Conservation (phyloP, 441 rosid species). For the Jatropha podagrica region DNA sequence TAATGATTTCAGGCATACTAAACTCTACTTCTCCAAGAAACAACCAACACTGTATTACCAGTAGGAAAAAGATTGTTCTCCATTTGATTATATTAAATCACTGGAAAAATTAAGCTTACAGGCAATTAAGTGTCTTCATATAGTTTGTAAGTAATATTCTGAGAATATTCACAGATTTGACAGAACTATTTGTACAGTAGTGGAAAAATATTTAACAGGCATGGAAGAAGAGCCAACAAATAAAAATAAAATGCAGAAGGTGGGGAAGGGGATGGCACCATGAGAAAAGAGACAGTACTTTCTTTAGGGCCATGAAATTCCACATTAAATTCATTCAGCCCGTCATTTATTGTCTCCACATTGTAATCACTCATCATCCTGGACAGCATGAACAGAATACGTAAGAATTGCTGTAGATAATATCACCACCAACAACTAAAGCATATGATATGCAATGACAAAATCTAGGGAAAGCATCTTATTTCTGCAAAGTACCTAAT, state of each 20-base stretch:
- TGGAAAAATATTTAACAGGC: neutral
- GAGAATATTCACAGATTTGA: neutral
- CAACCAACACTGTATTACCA: neutral
- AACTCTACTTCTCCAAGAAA: neutral
- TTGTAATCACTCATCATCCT: conserved; percentile 85
- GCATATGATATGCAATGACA: conserved; percentile 1
- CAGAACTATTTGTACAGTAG: neutral
- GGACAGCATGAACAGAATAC: conserved; percentile 23
- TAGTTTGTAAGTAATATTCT: neutral
- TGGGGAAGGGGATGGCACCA: neutral
- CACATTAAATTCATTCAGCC: conserved; percentile 70
- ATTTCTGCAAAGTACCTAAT: neutral
- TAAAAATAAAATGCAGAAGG: neutral
- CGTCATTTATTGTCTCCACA: conserved; percentile 74
- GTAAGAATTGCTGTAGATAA: conserved; percentile 13
- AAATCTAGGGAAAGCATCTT: neutral
- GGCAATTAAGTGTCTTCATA: neutral
- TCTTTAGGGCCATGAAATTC: conserved; percentile 81
- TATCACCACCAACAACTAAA: conserved; percentile 8
- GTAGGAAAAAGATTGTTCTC: neutral
- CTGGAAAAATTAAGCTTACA: neutral
- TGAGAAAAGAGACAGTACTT: conserved; percentile 40
- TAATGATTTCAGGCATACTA: neutral
- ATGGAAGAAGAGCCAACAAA: conserved; percentile 6
- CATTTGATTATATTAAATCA: neutral